Conservation (phyloP, 2,329 filamentous ascomycete genomes). For the Allantophomopsis cytisporea region DNA sequence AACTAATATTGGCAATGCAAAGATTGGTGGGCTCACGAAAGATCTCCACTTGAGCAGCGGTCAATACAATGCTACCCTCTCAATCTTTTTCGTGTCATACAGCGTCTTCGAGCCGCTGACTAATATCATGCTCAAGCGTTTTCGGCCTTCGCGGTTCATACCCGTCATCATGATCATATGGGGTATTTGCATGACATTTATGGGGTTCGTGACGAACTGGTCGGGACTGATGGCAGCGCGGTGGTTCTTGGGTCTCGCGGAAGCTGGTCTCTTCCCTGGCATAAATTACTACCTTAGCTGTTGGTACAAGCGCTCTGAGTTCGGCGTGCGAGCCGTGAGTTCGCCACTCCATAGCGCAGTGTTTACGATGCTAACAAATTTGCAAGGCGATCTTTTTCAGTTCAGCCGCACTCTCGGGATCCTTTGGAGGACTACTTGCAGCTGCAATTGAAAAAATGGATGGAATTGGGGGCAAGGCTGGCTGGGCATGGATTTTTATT, state of each 20-base stretch:
- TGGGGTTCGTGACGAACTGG: conserved; percentile 53
- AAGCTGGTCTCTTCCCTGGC: conserved; percentile 65
- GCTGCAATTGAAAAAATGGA: conserved; percentile 60
- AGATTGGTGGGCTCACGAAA: conserved; percentile 34
- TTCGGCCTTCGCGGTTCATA: conserved; percentile 67
- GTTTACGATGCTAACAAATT: neutral
- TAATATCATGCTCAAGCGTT: conserved; percentile 66
- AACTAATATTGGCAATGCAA: conserved; percentile 68
- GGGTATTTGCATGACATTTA: conserved; percentile 57
- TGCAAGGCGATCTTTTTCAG: conserved; percentile 63
- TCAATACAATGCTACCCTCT: conserved; percentile 63
- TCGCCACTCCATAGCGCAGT: neutral
- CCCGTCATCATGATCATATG: conserved; percentile 65
- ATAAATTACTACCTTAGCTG: conserved; percentile 72
- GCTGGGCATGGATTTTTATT: conserved; percentile 56
- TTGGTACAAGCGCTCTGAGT: conserved; percentile 72
- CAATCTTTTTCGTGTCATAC: conserved; percentile 82
- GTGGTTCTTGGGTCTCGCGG: conserved; percentile 60
- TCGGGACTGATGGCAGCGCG: conserved; percentile 51
- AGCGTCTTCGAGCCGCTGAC: conserved; percentile 65
- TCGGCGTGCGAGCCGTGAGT: conserved; percentile 55
- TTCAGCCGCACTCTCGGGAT: conserved; percentile 66
- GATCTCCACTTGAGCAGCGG: conserved; percentile 45
- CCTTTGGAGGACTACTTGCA: conserved; percentile 62
- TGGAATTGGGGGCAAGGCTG: conserved; percentile 39